Base-by-base conservation (phyloP, 805 yeast species). In the Myxozyma mucilagina region DNA sequence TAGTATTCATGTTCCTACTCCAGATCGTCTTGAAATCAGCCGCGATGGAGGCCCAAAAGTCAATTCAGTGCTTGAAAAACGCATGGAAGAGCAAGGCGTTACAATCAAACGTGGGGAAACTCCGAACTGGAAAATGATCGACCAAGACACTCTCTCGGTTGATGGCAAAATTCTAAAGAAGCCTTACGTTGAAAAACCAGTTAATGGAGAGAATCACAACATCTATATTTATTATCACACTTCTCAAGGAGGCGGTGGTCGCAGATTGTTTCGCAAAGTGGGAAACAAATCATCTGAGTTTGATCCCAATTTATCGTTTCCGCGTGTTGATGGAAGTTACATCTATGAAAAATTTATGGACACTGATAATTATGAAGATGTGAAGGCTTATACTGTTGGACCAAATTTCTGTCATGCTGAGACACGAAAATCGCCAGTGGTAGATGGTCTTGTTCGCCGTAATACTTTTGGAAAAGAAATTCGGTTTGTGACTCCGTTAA, bases 151-250 rank as follows among this genome's bases (percentile, higher is more conserved):
- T 62, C 86, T 97, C 1, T 78, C 87, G 48, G 82, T 81, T 61
- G 83, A 88, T 67, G 97, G 96, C 8, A 74, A 82, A 68, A 77
- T 78, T 8, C 77, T 94, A 77, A 80, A 79, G 44, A 94, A 94
- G 72, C 99, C 99, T 6, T 94, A 86, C 79, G 99, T 94, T 38
- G 99, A 94, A 74, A 94, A 94, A 69, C 99, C 99, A 0, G 98
- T 92, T 3, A 97, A 94, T 74, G 99, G 99, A 57, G 99, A 94
- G 75, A 97, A 94, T 75, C 99, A 94, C 75, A 94, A 94, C 71
- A 93, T 94, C 50, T 89, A 87, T 73, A 92, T 94, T 43, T 94
- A 94, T 75, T 94, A 93, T 73, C 87, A 92, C 39, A 82, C 83
- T 59, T 82, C 87, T 60, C 87, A 88, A 55, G 99, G 99, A 49